phyloP scores from a whole-genome alignment of 83 land plant genomes.

The Picea mariana region DNA sequence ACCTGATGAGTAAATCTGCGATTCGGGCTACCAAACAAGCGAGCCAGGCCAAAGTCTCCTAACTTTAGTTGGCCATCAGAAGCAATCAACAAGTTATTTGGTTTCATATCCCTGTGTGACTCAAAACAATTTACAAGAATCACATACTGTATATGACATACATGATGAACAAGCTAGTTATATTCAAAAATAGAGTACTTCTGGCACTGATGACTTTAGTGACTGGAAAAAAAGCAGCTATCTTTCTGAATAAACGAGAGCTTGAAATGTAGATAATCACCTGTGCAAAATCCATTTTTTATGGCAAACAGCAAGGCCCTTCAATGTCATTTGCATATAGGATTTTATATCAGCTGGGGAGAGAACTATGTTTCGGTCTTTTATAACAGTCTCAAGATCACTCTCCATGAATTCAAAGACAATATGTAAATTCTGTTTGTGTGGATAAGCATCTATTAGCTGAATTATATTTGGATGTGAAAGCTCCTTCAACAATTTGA shows the following conservation, averaged over 20 bases:
- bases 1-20: constrained; percentile 97
- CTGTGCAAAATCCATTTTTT: constrained; percentile 99
- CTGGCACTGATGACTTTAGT: background rate
- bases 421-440: constrained; percentile 94
- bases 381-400: constrained; percentile 95
- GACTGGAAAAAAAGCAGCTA: background rate
- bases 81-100: constrained; percentile 90
- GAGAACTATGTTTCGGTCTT: constrained; percentile 83
- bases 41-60: constrained; percentile 98
- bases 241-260: background rate
- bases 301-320: constrained; percentile 95
- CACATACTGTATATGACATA: background rate
- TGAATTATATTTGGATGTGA: constrained; percentile 93
- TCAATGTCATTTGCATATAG: constrained; percentile 92
- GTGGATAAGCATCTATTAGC: constrained; percentile 94
- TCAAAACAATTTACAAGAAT: constrained; percentile 1
- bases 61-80: constrained; percentile 93
- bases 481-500: constrained; percentile 91
- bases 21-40: constrained; percentile 96
- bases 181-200: background rate
- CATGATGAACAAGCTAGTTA: background rate
- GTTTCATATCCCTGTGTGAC: constrained; percentile 89
- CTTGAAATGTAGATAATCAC: constrained; percentile 26
- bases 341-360: constrained; percentile 96
- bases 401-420: constrained; percentile 99